Percentiles rank a stretch among this genome's conserved stretches.
Conservation (phyloP, 768 basidiomycete genomes). For the Agaricus sinodeliciosus region DNA sequence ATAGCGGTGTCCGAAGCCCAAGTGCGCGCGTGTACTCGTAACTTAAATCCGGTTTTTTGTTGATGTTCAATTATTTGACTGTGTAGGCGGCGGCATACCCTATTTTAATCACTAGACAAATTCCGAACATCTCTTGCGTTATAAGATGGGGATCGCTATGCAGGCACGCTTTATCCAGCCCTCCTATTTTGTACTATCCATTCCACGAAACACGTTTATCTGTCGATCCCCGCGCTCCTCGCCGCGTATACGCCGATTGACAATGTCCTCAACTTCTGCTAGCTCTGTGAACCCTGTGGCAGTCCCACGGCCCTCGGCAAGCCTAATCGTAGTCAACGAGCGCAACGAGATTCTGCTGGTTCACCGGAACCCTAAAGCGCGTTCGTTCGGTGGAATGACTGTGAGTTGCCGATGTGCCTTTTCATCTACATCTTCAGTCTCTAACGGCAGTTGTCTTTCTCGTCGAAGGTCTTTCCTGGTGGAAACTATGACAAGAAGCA, state of each 20-base stretch:
- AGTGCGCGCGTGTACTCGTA: too few relatives aligned
- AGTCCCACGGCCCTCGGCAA: conserved; percentile 57
- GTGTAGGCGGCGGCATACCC: background rate
- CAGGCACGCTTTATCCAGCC: background rate
- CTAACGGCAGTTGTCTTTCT: background rate
- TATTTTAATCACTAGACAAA: background rate
- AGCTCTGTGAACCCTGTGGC: conserved; percentile 1
- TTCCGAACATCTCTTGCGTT: background rate
- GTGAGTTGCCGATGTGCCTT: conserved; percentile 30
- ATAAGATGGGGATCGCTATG: background rate
- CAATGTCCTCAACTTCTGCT: conserved; percentile 11
- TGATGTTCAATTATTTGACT: background rate
- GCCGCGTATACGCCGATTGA: background rate
- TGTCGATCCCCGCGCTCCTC: background rate
- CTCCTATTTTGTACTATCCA: background rate
- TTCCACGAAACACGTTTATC: background rate
- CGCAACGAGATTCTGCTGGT: conserved; percentile 67
- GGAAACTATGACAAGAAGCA: conserved; percentile 61
- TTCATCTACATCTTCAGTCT: too few relatives aligned
- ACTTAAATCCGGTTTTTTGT: too few relatives aligned
- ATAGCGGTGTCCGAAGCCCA: too few relatives aligned
- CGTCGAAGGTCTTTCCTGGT: conserved; percentile 67
- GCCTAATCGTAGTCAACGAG: conserved; percentile 56
- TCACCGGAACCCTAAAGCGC: conserved; percentile 59
- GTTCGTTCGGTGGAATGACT: conserved; percentile 60